A percentile compares a stretch with the other conserved stretches of the same genome.
These are phyloP conservation scores for Lactarius indigo DNA, from an alignment of 768 basidiomycete species.

Conservation along the genomic window DNA sequence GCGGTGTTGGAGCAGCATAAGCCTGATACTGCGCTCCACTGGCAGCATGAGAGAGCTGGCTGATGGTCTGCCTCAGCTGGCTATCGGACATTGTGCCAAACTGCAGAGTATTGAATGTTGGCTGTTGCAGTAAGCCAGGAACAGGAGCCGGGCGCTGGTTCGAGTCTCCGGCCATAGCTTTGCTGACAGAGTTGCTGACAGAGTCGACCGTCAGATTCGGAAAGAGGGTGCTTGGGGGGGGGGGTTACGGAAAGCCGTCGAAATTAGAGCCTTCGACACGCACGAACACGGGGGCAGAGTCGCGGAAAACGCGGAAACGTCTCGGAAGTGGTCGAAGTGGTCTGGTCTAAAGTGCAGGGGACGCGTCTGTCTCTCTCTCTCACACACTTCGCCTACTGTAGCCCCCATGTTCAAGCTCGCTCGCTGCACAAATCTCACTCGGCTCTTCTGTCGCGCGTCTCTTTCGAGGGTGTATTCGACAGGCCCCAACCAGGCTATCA, in stretches of 20 bases:
- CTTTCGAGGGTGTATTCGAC: constrained; percentile 1
- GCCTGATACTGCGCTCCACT: constrained; percentile 35
- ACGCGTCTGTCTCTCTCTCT: constrained; percentile 14
- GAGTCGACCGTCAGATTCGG: constrained; percentile 6
- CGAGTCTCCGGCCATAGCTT: constrained; percentile 16
- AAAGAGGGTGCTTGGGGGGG: constrained; percentile 14
- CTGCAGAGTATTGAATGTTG: constrained; percentile 26
- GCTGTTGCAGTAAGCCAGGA: constrained; percentile 3
- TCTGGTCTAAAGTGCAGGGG: neutral
- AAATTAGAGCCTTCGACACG: neutral
- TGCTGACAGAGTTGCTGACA: constrained; percentile 20
- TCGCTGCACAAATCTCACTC: neutral
- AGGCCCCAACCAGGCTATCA: constrained; percentile 36
- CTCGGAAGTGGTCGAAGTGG: constrained; percentile 1
- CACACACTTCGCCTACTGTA: neutral
- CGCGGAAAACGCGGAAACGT: neutral
- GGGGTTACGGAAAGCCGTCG: too few species aligned
- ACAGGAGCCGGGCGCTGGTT: constrained; percentile 18
- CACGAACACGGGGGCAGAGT: neutral
- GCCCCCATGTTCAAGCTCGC: constrained; percentile 11
- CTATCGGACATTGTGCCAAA: constrained; percentile 53
- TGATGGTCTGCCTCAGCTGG: constrained; percentile 61
- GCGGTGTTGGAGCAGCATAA: constrained; percentile 33
- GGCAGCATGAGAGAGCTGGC: constrained; percentile 43
- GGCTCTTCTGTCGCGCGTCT: neutral